Evolutionary conservation across 345 rosid species (phyloP), one percentile per base, ranked within the genome.

Genomic region (Hypericum androsaemum): DNA sequence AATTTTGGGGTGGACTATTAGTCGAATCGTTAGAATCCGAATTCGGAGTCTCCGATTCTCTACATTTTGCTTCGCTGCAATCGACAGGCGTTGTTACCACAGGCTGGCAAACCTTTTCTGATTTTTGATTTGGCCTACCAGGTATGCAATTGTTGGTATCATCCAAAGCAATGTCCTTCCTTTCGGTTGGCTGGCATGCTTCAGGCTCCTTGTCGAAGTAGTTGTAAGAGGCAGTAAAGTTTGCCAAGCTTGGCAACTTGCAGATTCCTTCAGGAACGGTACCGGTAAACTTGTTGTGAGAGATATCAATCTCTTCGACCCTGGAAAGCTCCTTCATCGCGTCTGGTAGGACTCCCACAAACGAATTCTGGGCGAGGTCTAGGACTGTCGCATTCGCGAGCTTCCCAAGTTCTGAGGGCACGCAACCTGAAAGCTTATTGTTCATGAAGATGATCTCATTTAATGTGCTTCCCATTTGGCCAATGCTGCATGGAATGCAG

Each of bases 41-140:
- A n/a, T n/a, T n/a, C n/a, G n/a, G n/a, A n/a, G n/a, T n/a, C n/a
- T n/a, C n/a, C n/a, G n/a, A n/a, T n/a, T n/a, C n/a, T n/a, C n/a
- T n/a, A n/a, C 83, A 78, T 43, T 60, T 54, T 13, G 74, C 80
- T 61, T 76, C 77, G 67, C 80, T 85, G 47, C 97, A 88, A 60
- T 88, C 95, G 4, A 85, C 79, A 0, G 83, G 84, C 8, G 55
- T 61, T 15, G 65, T 79, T 41, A 77, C 68, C 45, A 80, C 77
- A 0, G 78, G 74, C 8, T 64, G 28, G 52, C 95, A 88, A 48
- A 41, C 56, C 41, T 57, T 71, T 0, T 64, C 35, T 0, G 65
- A 35, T 53, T 67, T 74, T 60, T 85, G 97, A 0, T 47, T 47
- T 10, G 81, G 77, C 57, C 82, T 54, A 10, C 64, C 73, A 3